Percentiles rank a stretch among this genome's conserved stretches.
Evolutionary conservation across 2,329 filamentous ascomycete genomes (phyloP).

Genomic region (Hymenoscyphus occultus): DNA sequence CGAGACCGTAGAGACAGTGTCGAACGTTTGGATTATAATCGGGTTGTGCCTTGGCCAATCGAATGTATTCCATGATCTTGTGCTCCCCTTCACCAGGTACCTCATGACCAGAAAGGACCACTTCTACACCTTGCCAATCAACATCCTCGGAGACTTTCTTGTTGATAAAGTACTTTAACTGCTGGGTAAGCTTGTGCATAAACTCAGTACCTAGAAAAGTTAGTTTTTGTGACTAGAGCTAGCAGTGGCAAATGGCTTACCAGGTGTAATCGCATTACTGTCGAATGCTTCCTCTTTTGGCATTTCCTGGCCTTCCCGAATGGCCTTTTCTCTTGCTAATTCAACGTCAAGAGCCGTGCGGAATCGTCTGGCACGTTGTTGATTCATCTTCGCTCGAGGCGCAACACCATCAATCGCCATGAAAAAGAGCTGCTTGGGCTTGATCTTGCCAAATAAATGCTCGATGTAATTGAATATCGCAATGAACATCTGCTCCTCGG

Average conservation of each 20-base stretch:
- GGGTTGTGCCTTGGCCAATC: slow-evolving; percentile 91
- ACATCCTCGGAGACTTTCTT: slow-evolving; percentile 97
- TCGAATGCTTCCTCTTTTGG: slow-evolving; percentile 95
- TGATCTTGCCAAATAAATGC: slow-evolving; percentile 97
- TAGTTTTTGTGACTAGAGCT: slow-evolving; percentile 5
- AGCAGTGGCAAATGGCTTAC: slow-evolving; percentile 37
- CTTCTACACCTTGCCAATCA: slow-evolving; percentile 96
- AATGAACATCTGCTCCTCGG: slow-evolving; percentile 99
- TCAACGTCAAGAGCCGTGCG: slow-evolving; percentile 91
- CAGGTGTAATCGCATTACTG: slow-evolving; percentile 98
- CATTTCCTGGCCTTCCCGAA: slow-evolving; percentile 84
- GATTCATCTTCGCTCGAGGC: slow-evolving; percentile 98
- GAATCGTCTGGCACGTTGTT: slow-evolving; percentile 93
- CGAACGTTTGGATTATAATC: slow-evolving; percentile 90
- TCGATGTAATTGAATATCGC: slow-evolving; percentile 99
- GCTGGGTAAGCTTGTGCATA: slow-evolving; percentile 92
- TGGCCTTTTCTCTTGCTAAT: slow-evolving; percentile 85
- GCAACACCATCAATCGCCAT: slow-evolving; percentile 99
- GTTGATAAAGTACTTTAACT: slow-evolving; percentile 97
- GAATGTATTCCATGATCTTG: slow-evolving; percentile 99
- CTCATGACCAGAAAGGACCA: slow-evolving; percentile 95
- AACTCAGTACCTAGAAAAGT: slow-evolving; percentile 68
- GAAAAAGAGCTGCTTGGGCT: slow-evolving; percentile 97
- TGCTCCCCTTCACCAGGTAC: slow-evolving; percentile 98
- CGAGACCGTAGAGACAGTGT: slow-evolving; percentile 94